These are phyloP conservation scores for Colletotrichum plurivorum DNA, from an alignment of 2,329 filamentous ascomycete species.

Conservation along the genomic window DNA sequence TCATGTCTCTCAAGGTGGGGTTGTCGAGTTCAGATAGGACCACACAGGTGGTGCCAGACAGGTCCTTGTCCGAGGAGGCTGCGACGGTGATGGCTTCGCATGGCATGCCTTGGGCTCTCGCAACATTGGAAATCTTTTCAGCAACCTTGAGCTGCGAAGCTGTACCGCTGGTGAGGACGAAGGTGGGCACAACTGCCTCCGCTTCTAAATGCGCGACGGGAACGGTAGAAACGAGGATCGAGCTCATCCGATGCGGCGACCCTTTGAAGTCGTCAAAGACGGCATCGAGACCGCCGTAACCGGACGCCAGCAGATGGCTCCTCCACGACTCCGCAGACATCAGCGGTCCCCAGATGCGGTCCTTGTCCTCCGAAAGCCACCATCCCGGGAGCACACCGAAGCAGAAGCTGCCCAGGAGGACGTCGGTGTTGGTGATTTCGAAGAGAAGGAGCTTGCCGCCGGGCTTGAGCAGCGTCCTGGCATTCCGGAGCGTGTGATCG, in stretches of 20 bases:
- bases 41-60: constrained; percentile 42
- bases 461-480: constrained; percentile 46
- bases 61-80: constrained; percentile 22
- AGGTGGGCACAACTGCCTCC: background rate
- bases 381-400: constrained; percentile 50
- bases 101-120: background rate
- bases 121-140: background rate
- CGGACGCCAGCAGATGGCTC: constrained; percentile 37
- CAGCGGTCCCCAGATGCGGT: constrained; percentile 44
- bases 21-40: constrained; percentile 43
- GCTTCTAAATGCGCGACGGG: background rate
- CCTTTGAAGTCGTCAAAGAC: constrained; percentile 45
- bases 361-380: constrained; percentile 50
- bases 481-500: constrained; percentile 45
- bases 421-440: constrained; percentile 44
- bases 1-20: constrained; percentile 42
- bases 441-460: constrained; percentile 50
- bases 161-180: constrained; percentile 13
- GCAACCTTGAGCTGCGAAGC: constrained; percentile 12
- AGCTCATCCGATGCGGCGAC: constrained; percentile 37
- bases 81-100: constrained; percentile 6
- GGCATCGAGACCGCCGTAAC: constrained; percentile 44
- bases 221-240: constrained; percentile 44
- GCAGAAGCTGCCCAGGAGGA: constrained; percentile 41
- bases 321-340: constrained; percentile 45